These are phyloP conservation scores for Sordariomycetes sp. DNA, from an alignment of 2,329 filamentous ascomycete species.

Conservation along the genomic window DNA sequence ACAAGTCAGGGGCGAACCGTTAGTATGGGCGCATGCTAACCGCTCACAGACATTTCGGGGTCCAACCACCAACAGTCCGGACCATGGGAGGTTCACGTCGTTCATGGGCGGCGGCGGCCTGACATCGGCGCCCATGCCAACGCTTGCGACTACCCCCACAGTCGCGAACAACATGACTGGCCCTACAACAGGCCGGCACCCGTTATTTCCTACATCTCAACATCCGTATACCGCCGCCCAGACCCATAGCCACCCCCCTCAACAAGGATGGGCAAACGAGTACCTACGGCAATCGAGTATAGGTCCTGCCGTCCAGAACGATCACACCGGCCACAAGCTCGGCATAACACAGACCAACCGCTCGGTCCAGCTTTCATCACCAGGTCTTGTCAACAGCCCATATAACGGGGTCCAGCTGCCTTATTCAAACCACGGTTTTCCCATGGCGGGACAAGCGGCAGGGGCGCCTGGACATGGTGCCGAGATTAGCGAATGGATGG, in stretches of 20 bases:
- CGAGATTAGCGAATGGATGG: constrained; percentile 31
- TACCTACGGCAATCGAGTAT: neutral
- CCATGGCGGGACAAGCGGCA: neutral
- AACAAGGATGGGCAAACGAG: neutral
- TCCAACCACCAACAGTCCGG: neutral
- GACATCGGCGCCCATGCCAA: neutral
- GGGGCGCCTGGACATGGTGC: constrained; percentile 23
- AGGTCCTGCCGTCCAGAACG: neutral
- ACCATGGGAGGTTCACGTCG: neutral
- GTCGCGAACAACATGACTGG: neutral
- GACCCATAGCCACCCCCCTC: neutral
- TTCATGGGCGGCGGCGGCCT: neutral
- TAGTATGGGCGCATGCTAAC: neutral
- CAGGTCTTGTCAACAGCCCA: neutral
- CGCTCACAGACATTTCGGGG: neutral
- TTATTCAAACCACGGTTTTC: neutral
- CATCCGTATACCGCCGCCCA: neutral
- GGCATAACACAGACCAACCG: neutral
- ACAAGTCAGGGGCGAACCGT: neutral
- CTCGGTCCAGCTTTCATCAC: neutral
- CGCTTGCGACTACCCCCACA: neutral
- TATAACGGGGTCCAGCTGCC: neutral
- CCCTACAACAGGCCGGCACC: neutral
- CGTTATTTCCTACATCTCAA: neutral
- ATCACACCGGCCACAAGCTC: neutral